phyloP scores from a whole-genome alignment of 116 monocot genomes.

The Phalaenopsis hybrid region DNA sequence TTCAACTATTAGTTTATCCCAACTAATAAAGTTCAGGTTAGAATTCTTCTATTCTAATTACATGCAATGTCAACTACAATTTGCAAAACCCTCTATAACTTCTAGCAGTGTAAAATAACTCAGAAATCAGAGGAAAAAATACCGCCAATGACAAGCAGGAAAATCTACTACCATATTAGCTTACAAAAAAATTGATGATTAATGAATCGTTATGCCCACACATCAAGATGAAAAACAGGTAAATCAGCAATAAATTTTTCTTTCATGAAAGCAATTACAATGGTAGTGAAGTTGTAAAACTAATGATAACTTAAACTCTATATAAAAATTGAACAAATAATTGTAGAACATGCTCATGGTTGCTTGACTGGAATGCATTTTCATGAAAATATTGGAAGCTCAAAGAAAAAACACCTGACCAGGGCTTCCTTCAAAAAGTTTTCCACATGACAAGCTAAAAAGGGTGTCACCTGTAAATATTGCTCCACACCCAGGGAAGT shows the following conservation, averaged over 20 bases:
- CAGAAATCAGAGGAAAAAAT: too few relatives aligned
- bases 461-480: conserved; percentile 88
- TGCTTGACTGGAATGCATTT: background rate
- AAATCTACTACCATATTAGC: too few relatives aligned
- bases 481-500: conserved; percentile 60
- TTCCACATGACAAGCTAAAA: conserved; percentile 91
- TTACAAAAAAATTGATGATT: too few relatives aligned
- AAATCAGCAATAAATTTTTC: background rate
- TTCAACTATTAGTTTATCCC: too few relatives aligned
- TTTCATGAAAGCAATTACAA: background rate
- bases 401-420: conserved; percentile 48
- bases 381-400: background rate
- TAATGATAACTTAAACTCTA: background rate
- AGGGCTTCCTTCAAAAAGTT: conserved; percentile 86
- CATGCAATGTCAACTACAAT: too few relatives aligned
- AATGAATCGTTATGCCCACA: too few relatives aligned
- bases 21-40: too few relatives aligned
- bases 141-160: too few relatives aligned
- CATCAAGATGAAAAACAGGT: background rate
- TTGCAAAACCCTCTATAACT: too few relatives aligned
- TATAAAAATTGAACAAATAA: background rate
- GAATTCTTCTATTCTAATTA: too few relatives aligned
- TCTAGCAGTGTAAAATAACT: too few relatives aligned
- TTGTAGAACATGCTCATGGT: background rate
- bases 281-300: background rate